Percentiles rank a stretch among this genome's conserved stretches.
These are phyloP conservation scores for Erodium trifolium DNA, from an alignment of 441 rosid species.

Conservation along the genomic window DNA sequence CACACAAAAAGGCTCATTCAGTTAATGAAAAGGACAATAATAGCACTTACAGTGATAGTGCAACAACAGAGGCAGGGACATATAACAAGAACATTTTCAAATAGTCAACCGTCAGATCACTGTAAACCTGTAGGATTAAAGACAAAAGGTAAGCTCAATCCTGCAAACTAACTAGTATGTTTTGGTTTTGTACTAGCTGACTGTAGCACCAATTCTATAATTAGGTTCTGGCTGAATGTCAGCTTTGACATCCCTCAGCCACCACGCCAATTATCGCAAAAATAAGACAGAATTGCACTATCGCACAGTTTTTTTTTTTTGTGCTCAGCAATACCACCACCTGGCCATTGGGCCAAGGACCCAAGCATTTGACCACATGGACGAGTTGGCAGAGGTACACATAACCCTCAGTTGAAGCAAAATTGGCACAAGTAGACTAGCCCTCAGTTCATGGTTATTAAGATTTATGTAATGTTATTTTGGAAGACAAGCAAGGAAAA, in stretches of 20 bases:
- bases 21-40: neutral
- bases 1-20: neutral
- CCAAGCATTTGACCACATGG: too few relatives aligned
- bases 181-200: neutral
- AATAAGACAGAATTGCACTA: neutral
- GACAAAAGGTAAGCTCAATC: slow-evolving; percentile 9
- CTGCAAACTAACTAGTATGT: neutral
- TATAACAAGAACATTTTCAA: slow-evolving; percentile 79
- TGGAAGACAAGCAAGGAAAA: too few relatives aligned
- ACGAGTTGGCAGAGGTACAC: too few relatives aligned
- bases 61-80: slow-evolving; percentile 79
- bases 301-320: too few relatives aligned
- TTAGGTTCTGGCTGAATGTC: neutral
- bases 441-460: too few relatives aligned
- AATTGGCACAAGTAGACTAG: too few relatives aligned
- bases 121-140: slow-evolving; percentile 55
- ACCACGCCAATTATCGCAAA: neutral
- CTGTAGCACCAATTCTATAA: neutral
- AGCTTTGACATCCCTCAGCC: neutral
- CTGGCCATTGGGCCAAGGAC: too few relatives aligned
- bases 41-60: slow-evolving; percentile 67
- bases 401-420: too few relatives aligned
- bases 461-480: too few relatives aligned
- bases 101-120: slow-evolving; percentile 84
- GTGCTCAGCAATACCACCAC: too few relatives aligned